Evolutionary conservation across 257 asterid species (phyloP).

Genomic region (Orobanche coerulescens): DNA sequence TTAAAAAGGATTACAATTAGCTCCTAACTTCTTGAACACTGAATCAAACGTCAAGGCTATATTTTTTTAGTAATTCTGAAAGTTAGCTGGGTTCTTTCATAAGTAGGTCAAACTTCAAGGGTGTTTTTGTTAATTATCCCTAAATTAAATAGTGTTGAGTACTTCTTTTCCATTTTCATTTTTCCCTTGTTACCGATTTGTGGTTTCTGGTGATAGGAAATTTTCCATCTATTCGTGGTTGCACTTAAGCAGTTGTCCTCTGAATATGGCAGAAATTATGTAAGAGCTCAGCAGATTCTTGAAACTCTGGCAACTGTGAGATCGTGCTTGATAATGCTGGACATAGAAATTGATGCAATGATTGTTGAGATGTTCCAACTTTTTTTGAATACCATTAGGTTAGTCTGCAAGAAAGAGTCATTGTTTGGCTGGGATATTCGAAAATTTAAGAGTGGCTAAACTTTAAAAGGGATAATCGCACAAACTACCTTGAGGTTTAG

Average conservation of each 20-base stretch:
- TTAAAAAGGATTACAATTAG: too few relatives aligned
- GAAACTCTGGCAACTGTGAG: slow-evolving; percentile 20
- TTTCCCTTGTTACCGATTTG: background rate
- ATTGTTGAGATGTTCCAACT: slow-evolving; percentile 14
- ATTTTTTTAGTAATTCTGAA: too few relatives aligned
- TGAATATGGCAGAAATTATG: slow-evolving; percentile 9
- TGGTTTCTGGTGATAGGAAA: slow-evolving; percentile 25
- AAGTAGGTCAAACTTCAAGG: too few relatives aligned
- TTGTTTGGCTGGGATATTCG: background rate
- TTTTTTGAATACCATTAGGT: slow-evolving; percentile 29
- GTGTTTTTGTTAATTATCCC: too few relatives aligned
- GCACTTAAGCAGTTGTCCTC: slow-evolving; percentile 25
- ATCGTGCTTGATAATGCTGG: slow-evolving; percentile 26
- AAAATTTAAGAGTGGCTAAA: background rate
- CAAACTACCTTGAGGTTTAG: background rate
- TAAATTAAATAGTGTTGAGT: background rate
- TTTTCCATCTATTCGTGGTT: slow-evolving; percentile 25
- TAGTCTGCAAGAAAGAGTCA: background rate
- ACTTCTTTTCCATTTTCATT: background rate
- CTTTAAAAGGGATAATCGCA: background rate
- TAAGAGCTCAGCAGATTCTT: slow-evolving; percentile 28
- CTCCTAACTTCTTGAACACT: too few relatives aligned
- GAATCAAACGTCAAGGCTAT: too few relatives aligned
- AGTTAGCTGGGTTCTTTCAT: too few relatives aligned
- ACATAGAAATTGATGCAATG: slow-evolving; percentile 18